Conservation (phyloP, 2,329 filamentous ascomycete genomes). For the Alternaria incomplexa region DNA sequence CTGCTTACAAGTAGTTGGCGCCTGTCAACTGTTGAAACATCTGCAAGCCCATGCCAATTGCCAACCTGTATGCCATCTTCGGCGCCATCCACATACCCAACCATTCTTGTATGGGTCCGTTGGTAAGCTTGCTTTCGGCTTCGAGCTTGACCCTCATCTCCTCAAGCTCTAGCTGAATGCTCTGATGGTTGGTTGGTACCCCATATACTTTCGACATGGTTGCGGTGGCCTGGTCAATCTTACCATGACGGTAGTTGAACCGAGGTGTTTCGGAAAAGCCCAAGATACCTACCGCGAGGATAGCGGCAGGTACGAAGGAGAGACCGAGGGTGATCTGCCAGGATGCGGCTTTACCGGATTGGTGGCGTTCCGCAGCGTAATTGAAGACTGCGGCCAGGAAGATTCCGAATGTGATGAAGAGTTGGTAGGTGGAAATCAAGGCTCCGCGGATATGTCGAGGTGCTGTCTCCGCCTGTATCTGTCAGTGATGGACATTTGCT, state of each 20-base stretch:
- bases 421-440: constrained; percentile 68
- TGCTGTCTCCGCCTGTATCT: constrained; percentile 60
- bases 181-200: constrained; percentile 60
- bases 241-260: constrained; percentile 61
- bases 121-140: constrained; percentile 48
- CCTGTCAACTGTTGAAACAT: constrained; percentile 72
- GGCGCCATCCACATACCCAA: constrained; percentile 68
- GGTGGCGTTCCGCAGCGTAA: constrained; percentile 62
- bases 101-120: constrained; percentile 54
- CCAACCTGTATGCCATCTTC: constrained; percentile 68
- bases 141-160: constrained; percentile 63
- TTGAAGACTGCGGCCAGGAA: constrained; percentile 59
- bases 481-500: not conserved
- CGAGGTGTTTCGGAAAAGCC: constrained; percentile 63
- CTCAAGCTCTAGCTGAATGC: constrained; percentile 57
- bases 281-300: constrained; percentile 60
- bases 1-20: constrained; percentile 47
- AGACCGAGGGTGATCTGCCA: constrained; percentile 70
- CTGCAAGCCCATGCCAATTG: constrained; percentile 67
- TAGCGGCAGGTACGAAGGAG: constrained; percentile 59
- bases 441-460: constrained; percentile 68
- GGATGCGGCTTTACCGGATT: constrained; percentile 53
- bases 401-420: constrained; percentile 72
- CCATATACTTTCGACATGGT: constrained; percentile 62
- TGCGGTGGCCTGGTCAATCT: constrained; percentile 55